phyloP scores from a whole-genome alignment of 768 basidiomycete species.

The Podaxis mareebaensis region DNA sequence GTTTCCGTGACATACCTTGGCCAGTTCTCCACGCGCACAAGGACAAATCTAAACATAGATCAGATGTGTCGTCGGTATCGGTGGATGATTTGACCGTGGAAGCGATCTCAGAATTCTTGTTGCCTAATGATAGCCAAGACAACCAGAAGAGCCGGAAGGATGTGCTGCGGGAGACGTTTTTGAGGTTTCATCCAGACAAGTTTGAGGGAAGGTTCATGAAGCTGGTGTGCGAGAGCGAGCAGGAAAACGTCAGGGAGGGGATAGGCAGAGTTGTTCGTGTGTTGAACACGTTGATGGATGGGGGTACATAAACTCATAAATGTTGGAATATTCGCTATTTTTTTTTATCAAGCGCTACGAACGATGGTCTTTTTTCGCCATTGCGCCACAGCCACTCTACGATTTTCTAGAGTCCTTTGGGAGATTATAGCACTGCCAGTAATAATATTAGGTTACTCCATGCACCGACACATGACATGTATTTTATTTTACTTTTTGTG shows the following conservation, averaged over 20 bases:
- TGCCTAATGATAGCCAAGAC: conserved; percentile 31
- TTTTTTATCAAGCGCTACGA: not conserved
- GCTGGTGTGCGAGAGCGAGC: conserved; percentile 47
- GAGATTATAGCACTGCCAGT: not conserved
- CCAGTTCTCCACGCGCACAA: conserved; percentile 48
- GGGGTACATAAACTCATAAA: too few relatives aligned
- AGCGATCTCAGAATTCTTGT: conserved; percentile 58
- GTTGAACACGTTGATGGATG: conserved; percentile 55
- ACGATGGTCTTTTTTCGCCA: not conserved
- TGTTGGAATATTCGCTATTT: conserved; percentile 12
- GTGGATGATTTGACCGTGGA: conserved; percentile 56
- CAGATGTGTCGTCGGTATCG: conserved; percentile 21
- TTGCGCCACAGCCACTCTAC: not conserved
- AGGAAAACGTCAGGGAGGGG: conserved; percentile 52
- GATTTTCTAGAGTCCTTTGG: not conserved
- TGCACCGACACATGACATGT: too few relatives aligned
- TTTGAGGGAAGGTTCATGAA: conserved; percentile 74
- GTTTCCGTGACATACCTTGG: conserved; percentile 73
- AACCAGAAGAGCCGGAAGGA: conserved; percentile 56
- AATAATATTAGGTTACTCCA: not conserved
- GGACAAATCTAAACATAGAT: conserved; percentile 21
- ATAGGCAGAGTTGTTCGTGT: conserved; percentile 65
- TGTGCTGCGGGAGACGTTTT: conserved; percentile 62
- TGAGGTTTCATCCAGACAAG: conserved; percentile 82
- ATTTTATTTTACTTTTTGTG: not conserved